phyloP scores from a whole-genome alignment of 2,329 filamentous ascomycete genomes.

The Fusarium temperatum region DNA sequence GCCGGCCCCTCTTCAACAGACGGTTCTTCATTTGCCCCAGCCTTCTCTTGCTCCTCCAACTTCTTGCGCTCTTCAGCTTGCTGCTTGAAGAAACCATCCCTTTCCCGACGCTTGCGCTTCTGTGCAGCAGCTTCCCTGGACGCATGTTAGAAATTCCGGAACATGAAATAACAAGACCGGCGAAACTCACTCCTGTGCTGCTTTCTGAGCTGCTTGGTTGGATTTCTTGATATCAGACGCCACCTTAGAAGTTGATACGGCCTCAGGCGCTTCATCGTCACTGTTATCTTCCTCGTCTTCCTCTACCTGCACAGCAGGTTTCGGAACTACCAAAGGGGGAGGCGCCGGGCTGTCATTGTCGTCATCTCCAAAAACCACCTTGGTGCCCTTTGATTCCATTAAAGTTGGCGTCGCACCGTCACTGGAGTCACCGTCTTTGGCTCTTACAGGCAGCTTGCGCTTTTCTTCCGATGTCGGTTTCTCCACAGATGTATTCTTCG shows the following conservation, averaged over 20 bases:
- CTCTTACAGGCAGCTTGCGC: conserved; percentile 48
- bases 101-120: conserved; percentile 65
- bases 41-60: conserved; percentile 33
- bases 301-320: conserved; percentile 24
- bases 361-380: conserved; percentile 50
- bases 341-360: conserved; percentile 36
- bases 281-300: conserved; percentile 52
- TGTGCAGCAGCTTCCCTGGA: conserved; percentile 59
- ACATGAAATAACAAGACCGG: not conserved
- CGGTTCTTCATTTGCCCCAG: conserved; percentile 34
- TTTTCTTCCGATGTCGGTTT: conserved; percentile 26
- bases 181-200: conserved; percentile 59
- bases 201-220: conserved; percentile 58
- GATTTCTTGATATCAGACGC: conserved; percentile 58
- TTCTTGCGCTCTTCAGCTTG: conserved; percentile 62
- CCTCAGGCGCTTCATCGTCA: conserved; percentile 67
- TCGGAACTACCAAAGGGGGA: conserved; percentile 3
- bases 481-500: conserved; percentile 11
- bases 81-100: conserved; percentile 62
- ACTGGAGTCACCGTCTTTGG: conserved; percentile 43
- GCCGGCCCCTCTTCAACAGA: conserved; percentile 12
- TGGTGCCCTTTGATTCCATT: conserved; percentile 36
- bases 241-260: conserved; percentile 62
- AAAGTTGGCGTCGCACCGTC: not conserved
- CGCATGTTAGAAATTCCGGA: conserved; percentile 5